phyloP scores from a whole-genome alignment of 2,329 filamentous ascomycete genomes.

The Exserohilum rostratum region DNA sequence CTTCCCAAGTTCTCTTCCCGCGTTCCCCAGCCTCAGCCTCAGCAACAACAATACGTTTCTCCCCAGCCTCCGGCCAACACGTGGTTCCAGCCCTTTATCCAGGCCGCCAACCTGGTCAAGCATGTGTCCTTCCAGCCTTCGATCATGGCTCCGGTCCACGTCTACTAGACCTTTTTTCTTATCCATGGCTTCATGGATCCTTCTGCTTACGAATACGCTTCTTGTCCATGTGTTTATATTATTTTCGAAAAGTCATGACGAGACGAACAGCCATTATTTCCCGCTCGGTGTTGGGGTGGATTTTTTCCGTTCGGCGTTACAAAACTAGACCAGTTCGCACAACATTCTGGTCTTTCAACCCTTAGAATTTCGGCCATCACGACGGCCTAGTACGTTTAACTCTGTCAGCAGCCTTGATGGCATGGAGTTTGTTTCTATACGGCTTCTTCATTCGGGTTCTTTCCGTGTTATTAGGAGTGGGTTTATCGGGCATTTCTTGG shows the following conservation, averaged over 20 bases:
- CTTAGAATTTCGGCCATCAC: conserved; percentile 30
- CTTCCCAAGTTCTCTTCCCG: conserved; percentile 37
- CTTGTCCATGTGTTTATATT: conserved; percentile 43
- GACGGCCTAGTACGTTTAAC: conserved; percentile 41
- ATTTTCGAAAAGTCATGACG: conserved; percentile 45
- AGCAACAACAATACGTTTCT: conserved; percentile 45
- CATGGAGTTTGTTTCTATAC: conserved; percentile 25
- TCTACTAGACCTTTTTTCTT: conserved; percentile 35
- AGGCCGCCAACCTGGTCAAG: conserved; percentile 49
- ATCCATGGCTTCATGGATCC: conserved; percentile 12
- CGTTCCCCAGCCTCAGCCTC: conserved; percentile 34
- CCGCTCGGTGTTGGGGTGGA: conserved; percentile 37
- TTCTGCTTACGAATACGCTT: conserved; percentile 33
- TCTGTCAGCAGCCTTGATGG: conserved; percentile 43
- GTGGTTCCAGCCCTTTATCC: conserved; percentile 51
- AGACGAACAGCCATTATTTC: conserved; percentile 42
- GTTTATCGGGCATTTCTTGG: conserved; percentile 29
- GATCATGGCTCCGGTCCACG: conserved; percentile 47
- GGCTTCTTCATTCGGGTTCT: conserved; percentile 20
- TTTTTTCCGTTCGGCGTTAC: conserved; percentile 34
- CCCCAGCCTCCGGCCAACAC: conserved; percentile 39
- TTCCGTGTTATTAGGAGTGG: conserved; percentile 17
- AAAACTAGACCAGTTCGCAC: conserved; percentile 39
- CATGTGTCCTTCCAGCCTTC: conserved; percentile 50
- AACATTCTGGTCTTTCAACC: conserved; percentile 15